Evolutionary conservation across 1,284 basidiomycete species (phyloP), one percentile per base, ranked within the genome.

Genomic region (Melampsora abietis-canadensis): DNA sequence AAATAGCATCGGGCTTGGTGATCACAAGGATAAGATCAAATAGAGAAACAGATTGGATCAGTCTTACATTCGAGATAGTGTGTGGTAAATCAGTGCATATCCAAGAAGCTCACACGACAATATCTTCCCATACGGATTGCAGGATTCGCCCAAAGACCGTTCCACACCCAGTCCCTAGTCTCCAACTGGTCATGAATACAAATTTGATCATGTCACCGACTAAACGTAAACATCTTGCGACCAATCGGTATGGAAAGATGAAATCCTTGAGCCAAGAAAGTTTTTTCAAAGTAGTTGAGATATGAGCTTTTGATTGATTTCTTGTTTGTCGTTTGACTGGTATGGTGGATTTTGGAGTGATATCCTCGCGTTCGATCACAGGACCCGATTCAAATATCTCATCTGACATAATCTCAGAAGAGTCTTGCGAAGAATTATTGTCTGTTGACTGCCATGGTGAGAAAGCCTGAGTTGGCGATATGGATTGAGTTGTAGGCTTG

Each of bases 211-310:
- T 27, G 2, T 54, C 51, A 21, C 51, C 6, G 17, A 27, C 24
- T 14, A 54, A 54, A 8, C 51, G n/a, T 2, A 54, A 27, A 54
- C 51, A 54, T 6, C 19, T 54, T 2, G n/a, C 51, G 8, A 54
- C 14, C 51, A 54, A 54, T n/a, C 51, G 51, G 51, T 54, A 54
- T 7, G 51, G 51, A 54, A 54, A n/a, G 17, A 54, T 54, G 12
- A 14, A 21, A 54, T 54, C 24, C 6, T n/a, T 54, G 51, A 54
- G 51, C 51, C 51, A 54, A 54, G 17, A 7, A 21, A 54, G 51
- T n/a, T 54, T 54, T 27, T 54, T 54, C n/a, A 54, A 27, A 5
- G 51, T 54, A 6, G 51, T 54, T n/a, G 51, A 54, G 17, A 54
- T 54, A 54, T 54, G 51, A n/a, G 51, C 51, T 54, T 54, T 54